phyloP scores from a whole-genome alignment of 2,329 filamentous ascomycete species.

The Biscogniauxia sp. region DNA sequence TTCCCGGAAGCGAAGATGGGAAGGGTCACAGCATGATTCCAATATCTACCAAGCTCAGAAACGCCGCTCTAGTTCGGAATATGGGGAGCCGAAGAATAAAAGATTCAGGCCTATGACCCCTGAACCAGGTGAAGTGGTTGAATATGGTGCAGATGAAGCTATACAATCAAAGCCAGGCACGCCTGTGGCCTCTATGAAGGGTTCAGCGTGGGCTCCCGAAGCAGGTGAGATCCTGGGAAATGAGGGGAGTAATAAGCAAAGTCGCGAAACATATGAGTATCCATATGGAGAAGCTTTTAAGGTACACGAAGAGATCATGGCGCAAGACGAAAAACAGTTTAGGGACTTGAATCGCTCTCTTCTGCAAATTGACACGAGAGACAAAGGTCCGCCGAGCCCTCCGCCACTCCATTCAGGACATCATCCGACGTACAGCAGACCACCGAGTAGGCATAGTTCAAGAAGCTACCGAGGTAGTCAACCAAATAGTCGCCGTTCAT shows the following conservation, averaged over 20 bases:
- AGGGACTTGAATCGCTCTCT: not conserved
- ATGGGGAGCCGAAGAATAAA: conserved; percentile 16
- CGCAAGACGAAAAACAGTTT: not conserved
- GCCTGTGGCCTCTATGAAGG: not conserved
- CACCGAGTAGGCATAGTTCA: conserved; percentile 16
- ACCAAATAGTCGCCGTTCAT: conserved; percentile 21
- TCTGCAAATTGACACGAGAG: not conserved
- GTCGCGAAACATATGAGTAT: not conserved
- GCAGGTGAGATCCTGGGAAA: not conserved
- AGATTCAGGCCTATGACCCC: conserved; percentile 22
- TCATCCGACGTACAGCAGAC: conserved; percentile 9
- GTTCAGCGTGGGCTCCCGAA: conserved; percentile 1
- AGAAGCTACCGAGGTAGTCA: conserved; percentile 4
- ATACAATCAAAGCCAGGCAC: not conserved
- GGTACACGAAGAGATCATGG: conserved; percentile 4
- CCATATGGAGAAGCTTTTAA: conserved; percentile 1
- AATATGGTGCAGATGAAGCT: conserved; percentile 8
- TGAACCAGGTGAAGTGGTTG: conserved; percentile 28
- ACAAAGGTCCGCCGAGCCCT: conserved; percentile 9
- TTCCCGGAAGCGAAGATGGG: conserved; percentile 22
- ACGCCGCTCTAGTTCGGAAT: conserved; percentile 3
- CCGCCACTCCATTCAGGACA: not conserved
- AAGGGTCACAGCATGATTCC: conserved; percentile 10
- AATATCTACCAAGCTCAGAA: conserved; percentile 8
- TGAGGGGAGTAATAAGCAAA: not conserved